A percentile compares a stretch with the other conserved stretches of the same genome.
These are phyloP conservation scores for Corylus americana DNA, from an alignment of 306 rosid species.

Conservation along the genomic window DNA sequence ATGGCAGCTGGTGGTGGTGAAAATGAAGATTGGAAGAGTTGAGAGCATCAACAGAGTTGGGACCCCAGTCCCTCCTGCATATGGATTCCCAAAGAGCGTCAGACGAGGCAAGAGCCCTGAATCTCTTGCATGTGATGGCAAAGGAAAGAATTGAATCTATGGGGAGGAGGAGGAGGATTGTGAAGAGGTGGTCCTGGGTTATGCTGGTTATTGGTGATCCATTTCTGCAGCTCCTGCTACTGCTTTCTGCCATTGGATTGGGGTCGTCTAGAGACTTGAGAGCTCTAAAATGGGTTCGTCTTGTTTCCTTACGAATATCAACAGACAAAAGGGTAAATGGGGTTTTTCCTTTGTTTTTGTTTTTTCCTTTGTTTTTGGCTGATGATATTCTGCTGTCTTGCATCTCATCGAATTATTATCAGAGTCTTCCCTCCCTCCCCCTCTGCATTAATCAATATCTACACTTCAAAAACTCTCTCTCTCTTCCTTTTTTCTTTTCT, in stretches of 20 bases:
- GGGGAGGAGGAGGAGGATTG: conserved; percentile 69
- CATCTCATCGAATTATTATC: conserved; percentile 26
- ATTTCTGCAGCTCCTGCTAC: conserved; percentile 33
- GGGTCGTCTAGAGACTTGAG: background rate
- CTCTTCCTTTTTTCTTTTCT: too few relatives aligned
- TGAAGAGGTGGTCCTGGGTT: conserved; percentile 68
- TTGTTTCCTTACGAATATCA: background rate
- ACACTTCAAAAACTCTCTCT: background rate
- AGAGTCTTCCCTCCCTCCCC: background rate
- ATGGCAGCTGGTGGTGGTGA: conserved; percentile 39
- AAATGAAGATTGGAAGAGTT: conserved; percentile 33
- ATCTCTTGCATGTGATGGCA: conserved; percentile 77
- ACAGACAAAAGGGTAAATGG: background rate
- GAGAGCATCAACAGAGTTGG: conserved; percentile 60
- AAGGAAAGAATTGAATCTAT: conserved; percentile 68
- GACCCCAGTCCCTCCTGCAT: conserved; percentile 77
- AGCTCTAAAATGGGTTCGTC: background rate
- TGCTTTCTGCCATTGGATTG: conserved; percentile 59
- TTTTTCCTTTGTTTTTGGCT: background rate
- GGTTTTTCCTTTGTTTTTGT: too few relatives aligned
- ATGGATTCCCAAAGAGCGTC: conserved; percentile 73
- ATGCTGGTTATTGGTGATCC: conserved; percentile 68
- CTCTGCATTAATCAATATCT: background rate
- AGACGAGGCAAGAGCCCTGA: conserved; percentile 54
- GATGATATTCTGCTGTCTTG: conserved; percentile 33